Evolutionary conservation across 1,139 yeast species (phyloP).

Genomic region (Geotrichum carabidarum): DNA sequence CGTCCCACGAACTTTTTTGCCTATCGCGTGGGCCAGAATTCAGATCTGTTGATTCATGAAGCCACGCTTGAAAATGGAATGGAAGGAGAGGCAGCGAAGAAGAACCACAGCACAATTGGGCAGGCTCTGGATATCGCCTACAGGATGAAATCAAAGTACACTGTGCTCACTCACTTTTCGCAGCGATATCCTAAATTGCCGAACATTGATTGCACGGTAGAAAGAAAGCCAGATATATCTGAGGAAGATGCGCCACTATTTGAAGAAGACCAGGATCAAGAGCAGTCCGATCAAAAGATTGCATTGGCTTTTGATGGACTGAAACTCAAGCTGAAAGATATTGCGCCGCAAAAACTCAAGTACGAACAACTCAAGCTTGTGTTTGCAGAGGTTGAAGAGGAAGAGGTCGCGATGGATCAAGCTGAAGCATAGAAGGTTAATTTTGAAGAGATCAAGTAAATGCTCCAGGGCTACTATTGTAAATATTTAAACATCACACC

Average conservation of each 20-base stretch:
- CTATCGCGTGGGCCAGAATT: slow-evolving; percentile 54
- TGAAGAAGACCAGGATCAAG: not conserved
- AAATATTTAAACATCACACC: not conserved
- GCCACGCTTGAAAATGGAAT: slow-evolving; percentile 83
- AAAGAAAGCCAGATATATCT: slow-evolving; percentile 24
- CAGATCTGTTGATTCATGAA: slow-evolving; percentile 84
- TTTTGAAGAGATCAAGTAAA: not conserved
- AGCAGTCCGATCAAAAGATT: slow-evolving; percentile 17
- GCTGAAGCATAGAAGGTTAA: not conserved
- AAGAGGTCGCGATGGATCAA: not conserved
- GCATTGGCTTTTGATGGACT: slow-evolving; percentile 61
- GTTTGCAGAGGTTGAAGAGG: slow-evolving; percentile 27
- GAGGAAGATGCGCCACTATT: slow-evolving; percentile 13
- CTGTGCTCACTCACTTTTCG: slow-evolving; percentile 85
- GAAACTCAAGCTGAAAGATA: slow-evolving; percentile 44
- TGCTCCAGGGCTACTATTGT: not conserved
- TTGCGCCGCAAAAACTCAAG: slow-evolving; percentile 35
- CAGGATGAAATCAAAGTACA: slow-evolving; percentile 64
- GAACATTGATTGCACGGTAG: slow-evolving; percentile 35
- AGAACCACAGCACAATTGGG: slow-evolving; percentile 83
- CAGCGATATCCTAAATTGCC: slow-evolving; percentile 78
- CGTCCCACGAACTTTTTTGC: slow-evolving; percentile 69
- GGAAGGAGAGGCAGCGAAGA: slow-evolving; percentile 72
- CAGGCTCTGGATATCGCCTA: slow-evolving; percentile 75
- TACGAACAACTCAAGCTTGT: slow-evolving; percentile 32